phyloP scores from a whole-genome alignment of 306 rosid genomes.

The Malus domestica region DNA sequence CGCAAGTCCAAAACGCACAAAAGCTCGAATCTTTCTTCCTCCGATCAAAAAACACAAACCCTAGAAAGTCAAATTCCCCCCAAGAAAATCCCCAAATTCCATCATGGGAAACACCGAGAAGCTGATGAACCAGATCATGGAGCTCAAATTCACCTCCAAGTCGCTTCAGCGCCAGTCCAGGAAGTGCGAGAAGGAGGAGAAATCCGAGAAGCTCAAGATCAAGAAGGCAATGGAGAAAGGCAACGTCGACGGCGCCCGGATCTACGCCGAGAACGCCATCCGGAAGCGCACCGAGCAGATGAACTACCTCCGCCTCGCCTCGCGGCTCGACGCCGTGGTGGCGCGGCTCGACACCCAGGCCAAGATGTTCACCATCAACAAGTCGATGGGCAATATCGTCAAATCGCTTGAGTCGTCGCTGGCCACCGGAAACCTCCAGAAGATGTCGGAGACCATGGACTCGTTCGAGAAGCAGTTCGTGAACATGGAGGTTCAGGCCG shows the following conservation, averaged over 20 bases:
- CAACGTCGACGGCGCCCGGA: constrained; percentile 86
- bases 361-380: constrained; percentile 82
- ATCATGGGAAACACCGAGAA: constrained; percentile 91
- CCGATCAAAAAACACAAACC: neutral
- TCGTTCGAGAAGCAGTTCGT: constrained; percentile 91
- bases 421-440: constrained; percentile 77
- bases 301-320: constrained; percentile 87
- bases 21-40: neutral
- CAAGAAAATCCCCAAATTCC: neutral
- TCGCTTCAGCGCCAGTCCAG: constrained; percentile 83
- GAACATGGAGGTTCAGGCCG: constrained; percentile 97
- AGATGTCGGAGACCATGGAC: constrained; percentile 98
- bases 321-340: constrained; percentile 90
- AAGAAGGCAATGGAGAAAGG: constrained; percentile 96
- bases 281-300: constrained; percentile 88
- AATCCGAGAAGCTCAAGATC: constrained; percentile 80
- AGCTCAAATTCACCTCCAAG: constrained; percentile 79
- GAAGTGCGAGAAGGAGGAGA: constrained; percentile 95
- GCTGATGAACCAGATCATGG: constrained; percentile 92
- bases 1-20: neutral
- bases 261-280: constrained; percentile 96
- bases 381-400: constrained; percentile 87
- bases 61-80: neutral
- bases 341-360: constrained; percentile 97
- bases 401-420: constrained; percentile 73